Conservation (phyloP, 768 basidiomycete genomes). For the Psilocybe cyanescens region DNA sequence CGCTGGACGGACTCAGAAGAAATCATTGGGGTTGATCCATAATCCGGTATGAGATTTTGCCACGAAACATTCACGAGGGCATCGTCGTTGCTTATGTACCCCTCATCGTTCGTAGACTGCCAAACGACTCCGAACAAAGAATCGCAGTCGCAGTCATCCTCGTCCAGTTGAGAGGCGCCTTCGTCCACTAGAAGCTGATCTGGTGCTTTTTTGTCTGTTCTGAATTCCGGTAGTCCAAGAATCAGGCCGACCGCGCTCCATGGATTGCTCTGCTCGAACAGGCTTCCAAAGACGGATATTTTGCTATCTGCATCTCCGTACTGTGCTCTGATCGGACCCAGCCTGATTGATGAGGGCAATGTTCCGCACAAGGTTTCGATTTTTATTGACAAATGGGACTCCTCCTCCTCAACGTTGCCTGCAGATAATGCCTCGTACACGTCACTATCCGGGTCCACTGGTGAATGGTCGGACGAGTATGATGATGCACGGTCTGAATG, state of each 20-base stretch:
- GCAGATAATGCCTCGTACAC: background rate
- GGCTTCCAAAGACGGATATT: constrained; percentile 26
- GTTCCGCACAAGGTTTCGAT: background rate
- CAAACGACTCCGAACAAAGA: background rate
- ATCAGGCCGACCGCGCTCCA: constrained; percentile 48
- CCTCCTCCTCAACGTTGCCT: background rate
- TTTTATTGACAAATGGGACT: background rate
- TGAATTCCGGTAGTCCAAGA: constrained; percentile 32
- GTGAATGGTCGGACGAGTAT: background rate
- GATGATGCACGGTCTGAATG: background rate
- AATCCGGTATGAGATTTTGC: no score
- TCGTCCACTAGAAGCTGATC: background rate
- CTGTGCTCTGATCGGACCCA: constrained; percentile 1
- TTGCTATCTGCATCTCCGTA: background rate
- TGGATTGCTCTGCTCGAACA: constrained; percentile 47
- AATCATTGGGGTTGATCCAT: background rate
- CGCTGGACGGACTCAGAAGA: background rate
- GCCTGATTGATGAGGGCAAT: constrained; percentile 14
- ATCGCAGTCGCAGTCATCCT: background rate
- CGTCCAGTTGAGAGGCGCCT: background rate
- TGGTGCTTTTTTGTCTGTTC: background rate
- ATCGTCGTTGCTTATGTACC: constrained; percentile 3
- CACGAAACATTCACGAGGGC: background rate
- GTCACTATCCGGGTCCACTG: background rate
- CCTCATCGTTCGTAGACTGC: background rate